phyloP scores from a whole-genome alignment of 495 filamentous ascomycete genomes.

The Aspergillus conjunctus region DNA sequence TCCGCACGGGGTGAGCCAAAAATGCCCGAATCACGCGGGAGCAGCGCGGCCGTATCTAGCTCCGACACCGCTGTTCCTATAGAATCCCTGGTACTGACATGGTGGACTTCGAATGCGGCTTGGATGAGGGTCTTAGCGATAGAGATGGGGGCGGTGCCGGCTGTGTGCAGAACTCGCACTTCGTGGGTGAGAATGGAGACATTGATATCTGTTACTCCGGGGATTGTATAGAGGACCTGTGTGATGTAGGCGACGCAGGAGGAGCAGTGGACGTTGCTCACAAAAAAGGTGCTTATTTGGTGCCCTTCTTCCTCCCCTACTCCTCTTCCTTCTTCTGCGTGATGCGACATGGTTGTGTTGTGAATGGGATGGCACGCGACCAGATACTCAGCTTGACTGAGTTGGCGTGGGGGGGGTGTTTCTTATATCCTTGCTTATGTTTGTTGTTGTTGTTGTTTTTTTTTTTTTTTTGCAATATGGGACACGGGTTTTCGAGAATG shows the following conservation, averaged over 20 bases:
- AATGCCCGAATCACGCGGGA: constrained; percentile 31
- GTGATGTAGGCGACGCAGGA: constrained; percentile 55
- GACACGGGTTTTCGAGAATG: not conserved
- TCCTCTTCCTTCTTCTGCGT: constrained; percentile 3
- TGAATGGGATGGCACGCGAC: not conserved
- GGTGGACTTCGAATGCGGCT: constrained; percentile 54
- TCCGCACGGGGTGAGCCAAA: constrained; percentile 27
- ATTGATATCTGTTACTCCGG: constrained; percentile 40
- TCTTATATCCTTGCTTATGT: not conserved
- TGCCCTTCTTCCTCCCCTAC: not conserved
- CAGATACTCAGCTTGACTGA: not conserved
- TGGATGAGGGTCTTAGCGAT: constrained; percentile 48
- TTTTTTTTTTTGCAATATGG: not conserved
- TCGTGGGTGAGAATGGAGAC: constrained; percentile 50
- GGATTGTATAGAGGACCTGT: constrained; percentile 40
- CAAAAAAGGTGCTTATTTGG: constrained; percentile 42
- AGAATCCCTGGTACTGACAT: constrained; percentile 45
- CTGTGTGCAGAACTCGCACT: constrained; percentile 44
- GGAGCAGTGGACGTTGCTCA: constrained; percentile 55
- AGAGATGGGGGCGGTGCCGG: constrained; percentile 29
- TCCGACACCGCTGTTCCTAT: constrained; percentile 34
- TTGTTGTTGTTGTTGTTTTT: too few relatives aligned
- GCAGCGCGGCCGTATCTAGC: constrained; percentile 37
- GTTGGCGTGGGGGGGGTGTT: not conserved
- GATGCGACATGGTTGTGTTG: constrained; percentile 20